These are phyloP conservation scores for Spencermartinsiella ligniputridi DNA, from an alignment of 1,139 yeast species.

Conservation along the genomic window DNA sequence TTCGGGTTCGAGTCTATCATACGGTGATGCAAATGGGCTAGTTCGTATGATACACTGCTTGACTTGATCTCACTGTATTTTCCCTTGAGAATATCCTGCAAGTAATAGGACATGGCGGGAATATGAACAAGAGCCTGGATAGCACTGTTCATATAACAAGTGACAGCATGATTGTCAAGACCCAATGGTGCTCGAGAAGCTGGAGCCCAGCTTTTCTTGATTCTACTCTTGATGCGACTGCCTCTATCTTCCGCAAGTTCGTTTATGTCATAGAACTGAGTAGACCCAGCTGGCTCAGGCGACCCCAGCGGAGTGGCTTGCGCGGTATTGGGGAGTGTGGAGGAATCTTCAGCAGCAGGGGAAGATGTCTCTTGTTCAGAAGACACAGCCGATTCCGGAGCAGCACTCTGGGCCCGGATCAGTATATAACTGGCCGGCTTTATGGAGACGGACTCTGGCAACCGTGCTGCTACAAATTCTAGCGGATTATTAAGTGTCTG, in stretches of 20 bases:
- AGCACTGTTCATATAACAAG: conserved; percentile 95
- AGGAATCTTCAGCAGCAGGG: background rate
- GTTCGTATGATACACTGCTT: conserved; percentile 61
- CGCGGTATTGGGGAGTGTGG: background rate
- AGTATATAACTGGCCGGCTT: conserved; percentile 24
- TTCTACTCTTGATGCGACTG: conserved; percentile 36
- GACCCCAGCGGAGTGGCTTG: background rate
- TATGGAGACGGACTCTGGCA: conserved; percentile 38
- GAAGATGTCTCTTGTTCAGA: background rate
- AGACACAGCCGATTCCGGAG: background rate
- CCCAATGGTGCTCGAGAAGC: conserved; percentile 58
- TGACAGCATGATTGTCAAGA: conserved; percentile 84
- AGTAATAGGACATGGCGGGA: conserved; percentile 85
- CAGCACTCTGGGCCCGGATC: conserved; percentile 14
- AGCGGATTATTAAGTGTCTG: conserved; percentile 57
- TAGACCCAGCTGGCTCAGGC: background rate
- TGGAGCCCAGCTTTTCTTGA: conserved; percentile 55
- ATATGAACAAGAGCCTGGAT: conserved; percentile 85
- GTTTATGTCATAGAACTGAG: conserved; percentile 26
- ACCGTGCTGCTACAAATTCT: conserved; percentile 51
- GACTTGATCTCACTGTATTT: conserved; percentile 37
- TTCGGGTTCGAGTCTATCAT: conserved; percentile 50
- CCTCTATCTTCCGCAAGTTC: conserved; percentile 31
- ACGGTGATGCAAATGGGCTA: conserved; percentile 66
- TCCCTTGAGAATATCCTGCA: conserved; percentile 57